phyloP scores from a whole-genome alignment of 768 basidiomycete species.

The Rhodotorula kratochvilovae region DNA sequence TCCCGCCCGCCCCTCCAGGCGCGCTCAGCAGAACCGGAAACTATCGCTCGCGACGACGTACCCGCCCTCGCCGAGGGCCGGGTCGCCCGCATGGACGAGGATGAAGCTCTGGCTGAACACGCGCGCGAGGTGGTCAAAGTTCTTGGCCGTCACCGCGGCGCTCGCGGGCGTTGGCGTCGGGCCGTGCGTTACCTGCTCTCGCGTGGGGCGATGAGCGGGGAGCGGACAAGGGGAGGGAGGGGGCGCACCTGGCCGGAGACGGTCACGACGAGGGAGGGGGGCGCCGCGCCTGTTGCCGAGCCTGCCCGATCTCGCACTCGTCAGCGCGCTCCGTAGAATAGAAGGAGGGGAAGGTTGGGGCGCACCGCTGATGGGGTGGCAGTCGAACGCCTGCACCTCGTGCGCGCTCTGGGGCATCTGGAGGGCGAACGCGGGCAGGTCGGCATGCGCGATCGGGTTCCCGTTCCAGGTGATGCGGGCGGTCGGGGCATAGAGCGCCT shows the following conservation, averaged over 20 bases:
- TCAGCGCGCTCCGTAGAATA: not conserved
- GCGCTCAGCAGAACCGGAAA: constrained; percentile 30
- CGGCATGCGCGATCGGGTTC: constrained; percentile 28
- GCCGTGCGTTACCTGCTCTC: constrained; percentile 35
- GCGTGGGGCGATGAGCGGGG: too few species aligned
- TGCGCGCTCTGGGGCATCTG: constrained; percentile 24
- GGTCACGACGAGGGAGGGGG: constrained; percentile 34
- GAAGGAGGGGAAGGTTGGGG: not conserved
- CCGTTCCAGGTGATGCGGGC: constrained; percentile 37
- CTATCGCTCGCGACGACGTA: constrained; percentile 30
- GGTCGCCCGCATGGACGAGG: constrained; percentile 8
- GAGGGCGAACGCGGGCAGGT: constrained; percentile 25
- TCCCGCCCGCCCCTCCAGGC: too few species aligned
- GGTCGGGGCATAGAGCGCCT: constrained; percentile 20
- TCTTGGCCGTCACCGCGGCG: constrained; percentile 13
- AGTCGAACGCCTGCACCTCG: constrained; percentile 36
- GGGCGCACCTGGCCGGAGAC: constrained; percentile 29
- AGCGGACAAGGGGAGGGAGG: too few species aligned
- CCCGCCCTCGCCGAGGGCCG: constrained; percentile 5
- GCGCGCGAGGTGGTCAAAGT: constrained; percentile 35
- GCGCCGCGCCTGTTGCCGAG: constrained; percentile 1
- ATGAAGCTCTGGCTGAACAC: constrained; percentile 37
- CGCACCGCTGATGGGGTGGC: constrained; percentile 36
- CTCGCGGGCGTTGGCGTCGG: constrained; percentile 19
- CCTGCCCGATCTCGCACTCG: not conserved